These are phyloP conservation scores for Tricholoma flavovirens DNA, from an alignment of 768 basidiomycete species.

Conservation along the genomic window DNA sequence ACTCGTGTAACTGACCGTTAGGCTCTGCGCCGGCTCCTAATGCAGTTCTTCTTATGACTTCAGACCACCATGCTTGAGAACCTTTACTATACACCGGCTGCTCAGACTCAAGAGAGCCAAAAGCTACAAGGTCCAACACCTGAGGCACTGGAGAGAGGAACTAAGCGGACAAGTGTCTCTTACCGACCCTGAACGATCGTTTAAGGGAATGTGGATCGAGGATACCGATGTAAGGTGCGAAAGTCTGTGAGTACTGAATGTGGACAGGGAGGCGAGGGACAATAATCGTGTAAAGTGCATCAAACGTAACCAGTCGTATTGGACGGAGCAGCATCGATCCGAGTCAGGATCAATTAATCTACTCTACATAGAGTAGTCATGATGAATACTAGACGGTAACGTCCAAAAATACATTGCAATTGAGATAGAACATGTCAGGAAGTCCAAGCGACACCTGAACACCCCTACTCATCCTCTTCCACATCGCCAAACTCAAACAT, in stretches of 20 bases:
- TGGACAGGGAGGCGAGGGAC: conserved; percentile 63
- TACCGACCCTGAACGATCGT: conserved; percentile 57
- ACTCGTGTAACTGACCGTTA: conserved; percentile 33
- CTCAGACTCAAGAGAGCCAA: conserved; percentile 45
- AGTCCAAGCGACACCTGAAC: too few relatives aligned
- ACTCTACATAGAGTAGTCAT: too few relatives aligned
- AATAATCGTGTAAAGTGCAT: conserved; percentile 71
- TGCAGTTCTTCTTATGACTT: conserved; percentile 70
- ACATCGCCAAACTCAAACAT: conserved; percentile 94
- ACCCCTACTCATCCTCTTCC: conserved; percentile 65
- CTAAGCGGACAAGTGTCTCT: conserved; percentile 2
- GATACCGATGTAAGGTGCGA: conserved; percentile 60
- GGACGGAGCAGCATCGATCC: background rate
- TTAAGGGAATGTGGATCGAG: conserved; percentile 49
- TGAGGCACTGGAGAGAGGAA: background rate
- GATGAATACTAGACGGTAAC: too few relatives aligned
- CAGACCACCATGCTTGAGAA: conserved; percentile 65
- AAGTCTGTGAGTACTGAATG: conserved; percentile 58
- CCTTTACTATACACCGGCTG: conserved; percentile 55
- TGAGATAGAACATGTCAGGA: too few relatives aligned
- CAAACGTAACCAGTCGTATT: conserved; percentile 71
- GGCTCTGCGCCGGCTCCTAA: conserved; percentile 67
- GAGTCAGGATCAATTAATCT: too few relatives aligned
- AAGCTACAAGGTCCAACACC: conserved; percentile 23
- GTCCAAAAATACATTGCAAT: too few relatives aligned